Evolutionary conservation across 2,329 filamentous ascomycete species (phyloP).

Genomic region (Zymoseptoria tritici): DNA sequence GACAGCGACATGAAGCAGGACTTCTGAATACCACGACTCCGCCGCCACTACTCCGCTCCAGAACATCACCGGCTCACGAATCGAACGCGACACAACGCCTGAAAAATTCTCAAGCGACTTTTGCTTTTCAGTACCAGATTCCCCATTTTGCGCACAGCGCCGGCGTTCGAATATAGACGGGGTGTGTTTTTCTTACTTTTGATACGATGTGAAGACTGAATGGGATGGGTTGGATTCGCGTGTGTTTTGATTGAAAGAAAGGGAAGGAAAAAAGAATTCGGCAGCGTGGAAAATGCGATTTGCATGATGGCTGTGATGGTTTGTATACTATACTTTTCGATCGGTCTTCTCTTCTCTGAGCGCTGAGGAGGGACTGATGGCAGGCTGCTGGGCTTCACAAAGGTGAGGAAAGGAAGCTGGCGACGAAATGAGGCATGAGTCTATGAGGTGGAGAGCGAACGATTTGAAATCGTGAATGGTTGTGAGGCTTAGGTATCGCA

Average conservation of each 20-base stretch:
- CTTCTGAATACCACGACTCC: background rate
- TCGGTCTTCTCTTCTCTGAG: background rate
- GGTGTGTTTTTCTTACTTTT: background rate
- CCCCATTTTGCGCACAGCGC: background rate
- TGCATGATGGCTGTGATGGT: background rate
- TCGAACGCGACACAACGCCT: background rate
- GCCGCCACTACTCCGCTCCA: background rate
- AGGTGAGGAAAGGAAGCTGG: no score
- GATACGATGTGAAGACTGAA: background rate
- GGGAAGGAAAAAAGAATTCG: background rate
- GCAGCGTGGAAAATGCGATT: background rate
- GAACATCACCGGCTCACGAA: background rate
- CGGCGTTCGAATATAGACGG: background rate
- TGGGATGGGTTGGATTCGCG: background rate
- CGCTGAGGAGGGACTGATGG: background rate
- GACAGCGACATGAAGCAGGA: background rate
- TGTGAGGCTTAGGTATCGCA: background rate
- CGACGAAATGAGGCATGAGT: background rate
- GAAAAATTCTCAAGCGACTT: background rate
- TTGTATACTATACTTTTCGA: background rate
- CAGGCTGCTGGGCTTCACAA: no score
- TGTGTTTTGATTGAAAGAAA: background rate
- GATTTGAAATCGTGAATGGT: background rate
- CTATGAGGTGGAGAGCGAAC: background rate
- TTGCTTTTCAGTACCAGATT: background rate